A percentile compares a stretch with the other conserved stretches of the same genome.
These are phyloP conservation scores for Microcyclospora tardicrescens DNA, from an alignment of 2,329 filamentous ascomycete genomes.

Conservation along the genomic window DNA sequence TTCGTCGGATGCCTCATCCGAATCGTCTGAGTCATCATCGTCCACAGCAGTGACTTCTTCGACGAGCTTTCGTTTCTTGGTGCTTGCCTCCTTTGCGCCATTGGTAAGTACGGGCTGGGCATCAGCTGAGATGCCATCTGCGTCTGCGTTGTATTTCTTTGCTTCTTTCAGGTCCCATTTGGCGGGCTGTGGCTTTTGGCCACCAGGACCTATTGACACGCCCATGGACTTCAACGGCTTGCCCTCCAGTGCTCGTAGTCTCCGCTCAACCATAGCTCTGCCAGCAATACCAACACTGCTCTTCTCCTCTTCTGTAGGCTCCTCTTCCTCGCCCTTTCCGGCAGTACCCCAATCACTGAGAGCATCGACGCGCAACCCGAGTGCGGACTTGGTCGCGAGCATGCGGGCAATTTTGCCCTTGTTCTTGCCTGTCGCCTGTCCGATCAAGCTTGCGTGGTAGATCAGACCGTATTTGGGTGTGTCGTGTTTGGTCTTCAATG, in stretches of 20 bases:
- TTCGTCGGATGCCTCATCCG: slow-evolving; percentile 29
- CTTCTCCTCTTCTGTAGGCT: slow-evolving; percentile 76
- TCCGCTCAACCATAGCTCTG: slow-evolving; percentile 62
- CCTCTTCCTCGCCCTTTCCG: slow-evolving; percentile 46
- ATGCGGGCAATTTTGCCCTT: slow-evolving; percentile 99
- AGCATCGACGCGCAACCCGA: slow-evolving; percentile 87
- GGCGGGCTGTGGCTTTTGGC: slow-evolving; percentile 45
- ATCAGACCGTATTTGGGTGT: slow-evolving; percentile 97
- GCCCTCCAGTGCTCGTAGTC: slow-evolving; percentile 69
- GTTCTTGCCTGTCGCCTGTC: slow-evolving; percentile 93
- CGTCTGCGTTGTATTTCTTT: slow-evolving; percentile 87
- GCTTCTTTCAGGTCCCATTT: slow-evolving; percentile 91
- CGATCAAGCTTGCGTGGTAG: slow-evolving; percentile 85
- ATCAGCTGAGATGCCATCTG: slow-evolving; percentile 66
- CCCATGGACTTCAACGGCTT: slow-evolving; percentile 73
- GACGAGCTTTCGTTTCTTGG: slow-evolving; percentile 32
- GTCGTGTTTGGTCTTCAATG: slow-evolving; percentile 97
- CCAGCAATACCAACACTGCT: slow-evolving; percentile 62
- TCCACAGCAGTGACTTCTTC: slow-evolving; percentile 34
- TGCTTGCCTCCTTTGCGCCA: slow-evolving; percentile 33
- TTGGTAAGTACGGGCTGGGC: slow-evolving; percentile 31
- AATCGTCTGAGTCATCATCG: slow-evolving; percentile 25
- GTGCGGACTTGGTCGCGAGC: slow-evolving; percentile 81
- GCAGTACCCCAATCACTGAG: slow-evolving; percentile 63
- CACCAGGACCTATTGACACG: slow-evolving; percentile 61